Evolutionary conservation across 192 early-diverging fungal genomes (phyloP), one percentile per base, ranked within the genome.

Genomic region (Podila epigama): DNA sequence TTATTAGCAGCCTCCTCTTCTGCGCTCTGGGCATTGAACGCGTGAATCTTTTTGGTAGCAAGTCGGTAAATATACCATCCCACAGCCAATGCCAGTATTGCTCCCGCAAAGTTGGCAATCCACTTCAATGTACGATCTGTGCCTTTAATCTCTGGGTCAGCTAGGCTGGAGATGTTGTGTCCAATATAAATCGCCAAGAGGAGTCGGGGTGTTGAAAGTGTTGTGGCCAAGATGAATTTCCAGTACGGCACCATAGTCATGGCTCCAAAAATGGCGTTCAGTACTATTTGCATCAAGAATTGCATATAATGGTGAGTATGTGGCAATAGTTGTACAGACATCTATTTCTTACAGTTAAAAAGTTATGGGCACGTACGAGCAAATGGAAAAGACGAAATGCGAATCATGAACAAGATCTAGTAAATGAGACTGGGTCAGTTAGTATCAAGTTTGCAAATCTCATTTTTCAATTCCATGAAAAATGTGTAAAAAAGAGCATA

Each of bases 61-160:
- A 51, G 59, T n/a, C 64, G 63, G 37, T 75, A 75, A 37, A 75
- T 61, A 37, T 75, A 75, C 58, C 58, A 75, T 6, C 64, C 71
- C 6, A 62, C 33, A 6, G 41, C 71, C 5, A 67, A 27, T 8
- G 64, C 51, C 28, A 75, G 36, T 16, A 75, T 27, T 22, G 67
- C 48, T 5, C 71, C 71, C 2, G 55, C 28, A 34, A 75, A 51
- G 18, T 67, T 75, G 9, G 22, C 51, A 1, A 34, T 52, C 71
- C 71, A 75, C n/a, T 67, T 75, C 4, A 75, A n/a, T 27, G 37
- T 28, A 4, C 71, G 34, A 22, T 67, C 62, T 10, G 34, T 67
- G 20, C 71, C 71, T 0, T 52, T 66, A 27, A 75, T 65, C 10
- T 35, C 48, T 4, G 71, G 71, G 22, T 75, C 59, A 13, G 58